These are phyloP conservation scores for Lepiota brunneoincarnata DNA, from an alignment of 768 basidiomycete genomes.

Conservation along the genomic window DNA sequence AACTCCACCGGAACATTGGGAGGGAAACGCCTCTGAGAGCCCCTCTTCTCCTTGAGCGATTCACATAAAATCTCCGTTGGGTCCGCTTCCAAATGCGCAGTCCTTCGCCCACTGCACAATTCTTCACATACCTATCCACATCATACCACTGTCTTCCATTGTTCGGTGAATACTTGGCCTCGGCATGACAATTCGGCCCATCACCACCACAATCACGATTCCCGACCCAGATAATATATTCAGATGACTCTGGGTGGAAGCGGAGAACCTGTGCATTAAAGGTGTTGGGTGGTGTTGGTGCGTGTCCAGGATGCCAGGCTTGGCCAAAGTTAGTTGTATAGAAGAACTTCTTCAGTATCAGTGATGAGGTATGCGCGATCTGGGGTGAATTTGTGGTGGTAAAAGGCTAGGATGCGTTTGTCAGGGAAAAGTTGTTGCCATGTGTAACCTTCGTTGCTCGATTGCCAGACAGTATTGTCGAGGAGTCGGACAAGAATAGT, in stretches of 20 bases:
- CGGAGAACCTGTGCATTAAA: conserved; percentile 75
- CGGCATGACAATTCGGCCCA: conserved; percentile 58
- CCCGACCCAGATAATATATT: conserved; percentile 89
- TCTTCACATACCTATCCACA: conserved; percentile 84
- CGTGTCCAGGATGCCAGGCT: conserved; percentile 55
- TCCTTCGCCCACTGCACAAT: conserved; percentile 94
- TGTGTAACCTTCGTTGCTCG: conserved; percentile 90
- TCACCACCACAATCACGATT: conserved; percentile 58
- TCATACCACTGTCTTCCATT: conserved; percentile 76
- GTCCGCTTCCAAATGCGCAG: conserved; percentile 71
- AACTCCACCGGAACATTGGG: conserved; percentile 70
- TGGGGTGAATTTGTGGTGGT: conserved; percentile 75
- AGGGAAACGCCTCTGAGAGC: conserved; percentile 63
- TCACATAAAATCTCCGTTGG: conserved; percentile 91
- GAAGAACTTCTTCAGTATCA: conserved; percentile 51
- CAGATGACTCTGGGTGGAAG: conserved; percentile 79
- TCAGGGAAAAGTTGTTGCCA: conserved; percentile 70
- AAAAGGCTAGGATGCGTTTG: conserved; percentile 76
- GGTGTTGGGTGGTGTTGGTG: conserved; percentile 74
- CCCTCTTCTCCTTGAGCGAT: conserved; percentile 77
- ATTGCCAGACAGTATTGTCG: conserved; percentile 88
- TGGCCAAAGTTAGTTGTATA: conserved; percentile 84
- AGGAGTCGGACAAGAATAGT: conserved; percentile 80
- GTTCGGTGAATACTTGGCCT: conserved; percentile 71
- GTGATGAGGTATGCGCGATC: conserved; percentile 94